phyloP scores from a whole-genome alignment of 2,329 filamentous ascomycete genomes.

The Xylariomycetidae sp. region DNA sequence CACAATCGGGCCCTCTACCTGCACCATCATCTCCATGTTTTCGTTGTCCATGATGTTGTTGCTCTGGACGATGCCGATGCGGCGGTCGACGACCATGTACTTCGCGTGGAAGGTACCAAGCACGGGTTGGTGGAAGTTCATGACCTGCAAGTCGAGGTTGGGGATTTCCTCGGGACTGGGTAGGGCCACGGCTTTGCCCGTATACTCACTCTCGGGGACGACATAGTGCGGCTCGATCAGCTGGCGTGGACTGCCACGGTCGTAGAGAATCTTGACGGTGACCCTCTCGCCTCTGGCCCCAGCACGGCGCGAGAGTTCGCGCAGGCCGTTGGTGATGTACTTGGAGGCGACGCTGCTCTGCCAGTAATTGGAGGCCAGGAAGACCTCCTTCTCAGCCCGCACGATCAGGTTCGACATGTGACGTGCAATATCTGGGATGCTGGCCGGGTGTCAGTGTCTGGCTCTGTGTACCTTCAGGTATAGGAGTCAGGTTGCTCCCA shows the following conservation, averaged over 20 bases:
- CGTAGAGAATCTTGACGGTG: constrained; percentile 70
- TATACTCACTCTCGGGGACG: constrained; percentile 53
- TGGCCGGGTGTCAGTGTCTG: constrained; percentile 13
- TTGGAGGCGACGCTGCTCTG: constrained; percentile 60
- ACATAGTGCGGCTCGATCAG: constrained; percentile 58
- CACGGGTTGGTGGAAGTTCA: constrained; percentile 64
- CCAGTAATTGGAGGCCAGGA: constrained; percentile 74
- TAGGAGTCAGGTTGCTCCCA: no score
- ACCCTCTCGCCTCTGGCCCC: constrained; percentile 50
- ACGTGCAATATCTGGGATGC: constrained; percentile 62
- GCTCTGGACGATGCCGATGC: constrained; percentile 64
- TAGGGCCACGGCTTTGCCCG: constrained; percentile 50
- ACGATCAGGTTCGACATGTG: constrained; percentile 74
- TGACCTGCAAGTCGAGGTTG: constrained; percentile 64
- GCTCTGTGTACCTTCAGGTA: neutral
- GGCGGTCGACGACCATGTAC: constrained; percentile 70
- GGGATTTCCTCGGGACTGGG: constrained; percentile 61
- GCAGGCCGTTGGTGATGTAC: constrained; percentile 61
- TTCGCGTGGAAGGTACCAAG: constrained; percentile 74
- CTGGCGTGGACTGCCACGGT: constrained; percentile 61
- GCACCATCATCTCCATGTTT: constrained; percentile 76
- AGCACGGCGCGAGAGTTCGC: constrained; percentile 61
- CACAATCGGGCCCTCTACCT: constrained; percentile 70
- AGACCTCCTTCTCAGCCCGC: constrained; percentile 64
- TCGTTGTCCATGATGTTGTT: constrained; percentile 77